Base-by-base conservation (phyloP, 2,329 filamentous ascomycete species). In the Trichoderma pleuroti region DNA sequence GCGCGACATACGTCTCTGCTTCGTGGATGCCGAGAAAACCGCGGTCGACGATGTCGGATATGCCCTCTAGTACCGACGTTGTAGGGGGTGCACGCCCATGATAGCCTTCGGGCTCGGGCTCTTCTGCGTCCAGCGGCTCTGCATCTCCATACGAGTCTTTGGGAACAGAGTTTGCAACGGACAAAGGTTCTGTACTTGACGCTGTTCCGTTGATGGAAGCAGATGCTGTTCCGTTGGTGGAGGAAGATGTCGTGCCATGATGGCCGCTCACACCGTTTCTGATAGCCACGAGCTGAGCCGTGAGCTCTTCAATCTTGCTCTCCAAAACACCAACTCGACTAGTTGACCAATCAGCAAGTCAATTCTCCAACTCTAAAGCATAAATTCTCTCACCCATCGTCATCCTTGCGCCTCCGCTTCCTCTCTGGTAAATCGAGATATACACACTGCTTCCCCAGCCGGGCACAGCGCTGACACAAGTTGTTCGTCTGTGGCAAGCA, bases 401-500 rank as follows among this genome's bases (percentile, higher is more conserved):
- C 39, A 26, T 59, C 52, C 10, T 34, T 56, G n/a, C 59, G 67
- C 18, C 28, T 70, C 30, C 60, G 61, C 59, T 69, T 70, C 26
- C 70, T 52, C 36, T 70, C 66, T 34, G 70, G 70, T 12, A 72
- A 21, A 36, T 72, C 67, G 34, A 72, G 70, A 49, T 72, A 72
- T 2, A 60, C 39, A 34, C 70, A 72, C 57, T 52, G 49, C 62
- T 72, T 72, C 24, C 66, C 68, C 11, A 72, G 70, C 21, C 70
- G 49, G 63, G 60, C 57, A 34, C 70, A 72, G 57, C 70, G 67
- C 28, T 65, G 57, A 32, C 70, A 72, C 49, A 72, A 5, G 14
- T 32, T 72, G 5, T 57, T 61, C 0, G 67, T 59, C 14, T 60
- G 46, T 32, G 70, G 70, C 60, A 46, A 28, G 61, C 70, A 72